These are phyloP conservation scores for Yamadazyma pseudoaaseri DNA, from an alignment of 1,139 yeast species.

Conservation along the genomic window DNA sequence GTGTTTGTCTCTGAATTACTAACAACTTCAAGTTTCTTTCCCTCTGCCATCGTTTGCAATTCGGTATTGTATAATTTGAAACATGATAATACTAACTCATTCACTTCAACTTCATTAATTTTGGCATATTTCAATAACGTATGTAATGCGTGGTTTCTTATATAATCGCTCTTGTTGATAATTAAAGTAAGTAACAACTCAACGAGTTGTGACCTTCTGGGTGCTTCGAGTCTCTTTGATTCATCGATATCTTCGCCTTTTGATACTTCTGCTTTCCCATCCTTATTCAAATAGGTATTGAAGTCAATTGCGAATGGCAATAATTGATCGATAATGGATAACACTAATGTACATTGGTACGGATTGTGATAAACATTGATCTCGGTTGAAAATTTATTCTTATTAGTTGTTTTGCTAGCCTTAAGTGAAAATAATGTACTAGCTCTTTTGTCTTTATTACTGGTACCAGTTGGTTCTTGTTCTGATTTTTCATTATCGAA, in stretches of 20 bases:
- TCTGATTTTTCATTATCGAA: constrained; percentile 19
- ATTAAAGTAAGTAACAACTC: constrained; percentile 33
- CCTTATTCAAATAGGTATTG: constrained; percentile 18
- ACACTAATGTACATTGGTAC: constrained; percentile 33
- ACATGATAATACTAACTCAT: constrained; percentile 32
- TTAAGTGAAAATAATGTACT: constrained; percentile 10
- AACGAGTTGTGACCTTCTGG: constrained; percentile 24
- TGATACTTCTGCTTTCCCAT: constrained; percentile 13
- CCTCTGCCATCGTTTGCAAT: constrained; percentile 21
- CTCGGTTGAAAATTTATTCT: constrained; percentile 17
- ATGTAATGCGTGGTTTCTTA: constrained; percentile 35
- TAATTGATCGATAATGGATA: constrained; percentile 30
- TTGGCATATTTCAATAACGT: constrained; percentile 33
- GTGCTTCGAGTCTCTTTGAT: constrained; percentile 24
- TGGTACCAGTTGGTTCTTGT: constrained; percentile 3
- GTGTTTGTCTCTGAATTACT: constrained; percentile 24
- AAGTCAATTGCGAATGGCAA: constrained; percentile 41
- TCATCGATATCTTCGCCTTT: constrained; percentile 18
- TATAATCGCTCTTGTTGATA: constrained; percentile 33
- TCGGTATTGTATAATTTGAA: constrained; percentile 36
- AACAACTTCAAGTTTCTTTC: constrained; percentile 14
- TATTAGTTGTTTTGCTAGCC: constrained; percentile 19
- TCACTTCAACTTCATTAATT: constrained; percentile 35
- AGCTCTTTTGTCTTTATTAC: constrained; percentile 12
- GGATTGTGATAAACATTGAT: constrained; percentile 35